A percentile compares a stretch with the other conserved stretches of the same genome.
Evolutionary conservation across 495 filamentous ascomycete genomes (phyloP).

Genomic region (Mycothermus thermophilus): DNA sequence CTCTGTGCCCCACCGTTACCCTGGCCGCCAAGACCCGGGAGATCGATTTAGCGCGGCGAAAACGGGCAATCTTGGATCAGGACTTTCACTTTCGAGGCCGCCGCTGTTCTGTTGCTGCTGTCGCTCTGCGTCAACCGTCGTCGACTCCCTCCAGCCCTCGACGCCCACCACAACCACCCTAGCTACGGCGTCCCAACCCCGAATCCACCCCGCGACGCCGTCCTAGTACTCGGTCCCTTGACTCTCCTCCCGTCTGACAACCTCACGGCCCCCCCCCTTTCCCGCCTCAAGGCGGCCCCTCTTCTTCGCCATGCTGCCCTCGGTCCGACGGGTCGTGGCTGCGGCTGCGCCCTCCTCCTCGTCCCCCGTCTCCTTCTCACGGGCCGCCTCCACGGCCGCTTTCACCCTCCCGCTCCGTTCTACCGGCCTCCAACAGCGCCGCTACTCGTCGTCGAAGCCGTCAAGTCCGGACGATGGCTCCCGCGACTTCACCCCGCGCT

Average conservation of each 20-base stretch:
- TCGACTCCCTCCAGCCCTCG: too few relatives aligned
- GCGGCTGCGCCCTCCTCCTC: conserved; percentile 31
- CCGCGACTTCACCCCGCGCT: conserved; percentile 29
- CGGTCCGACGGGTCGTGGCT: conserved; percentile 34
- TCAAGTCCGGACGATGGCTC: conserved; percentile 40
- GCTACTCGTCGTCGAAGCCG: conserved; percentile 45
- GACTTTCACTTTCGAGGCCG: too few relatives aligned
- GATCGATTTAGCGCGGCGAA: neutral
- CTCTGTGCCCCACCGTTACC: too few relatives aligned
- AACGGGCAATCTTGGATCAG: conserved; percentile 2
- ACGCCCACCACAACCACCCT: neutral
- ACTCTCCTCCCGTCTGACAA: too few relatives aligned
- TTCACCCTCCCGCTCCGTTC: conserved; percentile 22
- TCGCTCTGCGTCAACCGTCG: too few relatives aligned
- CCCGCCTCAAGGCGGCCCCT: conserved; percentile 10
- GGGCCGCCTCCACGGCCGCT: conserved; percentile 22
- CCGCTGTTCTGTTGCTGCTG: too few relatives aligned
- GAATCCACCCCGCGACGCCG: conserved; percentile 7
- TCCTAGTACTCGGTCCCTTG: neutral
- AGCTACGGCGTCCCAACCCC: neutral
- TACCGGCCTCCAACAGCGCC: conserved; percentile 28
- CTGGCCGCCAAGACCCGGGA: neutral
- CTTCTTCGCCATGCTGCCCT: conserved; percentile 34
- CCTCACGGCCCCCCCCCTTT: too few relatives aligned
- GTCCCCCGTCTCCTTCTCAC: conserved; percentile 23